Conservation (phyloP, 2,329 filamentous ascomycete species). For the Volutella citrinella region DNA sequence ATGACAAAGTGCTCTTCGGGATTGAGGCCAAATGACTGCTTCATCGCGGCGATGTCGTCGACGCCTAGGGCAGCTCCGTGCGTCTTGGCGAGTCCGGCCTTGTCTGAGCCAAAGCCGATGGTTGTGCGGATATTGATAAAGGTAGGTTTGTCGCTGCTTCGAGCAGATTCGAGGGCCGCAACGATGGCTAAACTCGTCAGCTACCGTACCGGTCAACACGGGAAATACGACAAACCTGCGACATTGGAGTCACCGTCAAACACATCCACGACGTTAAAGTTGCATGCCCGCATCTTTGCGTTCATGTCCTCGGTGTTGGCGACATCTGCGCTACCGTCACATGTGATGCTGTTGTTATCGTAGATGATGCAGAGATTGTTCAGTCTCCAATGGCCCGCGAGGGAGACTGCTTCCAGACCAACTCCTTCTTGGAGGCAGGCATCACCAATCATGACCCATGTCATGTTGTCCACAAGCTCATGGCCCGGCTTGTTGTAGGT, state of each 20-base stretch:
- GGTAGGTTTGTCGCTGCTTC: too few relatives aligned
- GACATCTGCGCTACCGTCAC: conserved; percentile 46
- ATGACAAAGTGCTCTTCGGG: too few relatives aligned
- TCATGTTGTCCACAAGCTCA: conserved; percentile 42
- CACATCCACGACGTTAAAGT: conserved; percentile 50
- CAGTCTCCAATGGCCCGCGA: conserved; percentile 47
- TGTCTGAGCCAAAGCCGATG: too few relatives aligned
- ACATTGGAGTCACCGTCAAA: conserved; percentile 46
- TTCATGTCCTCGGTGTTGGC: conserved; percentile 51
- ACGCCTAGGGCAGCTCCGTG: too few relatives aligned
- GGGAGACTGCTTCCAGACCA: conserved; percentile 46
- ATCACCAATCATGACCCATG: conserved; percentile 51
- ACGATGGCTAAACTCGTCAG: too few relatives aligned
- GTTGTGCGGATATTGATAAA: too few relatives aligned
- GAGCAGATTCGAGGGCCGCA: too few relatives aligned
- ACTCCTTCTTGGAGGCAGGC: conserved; percentile 53
- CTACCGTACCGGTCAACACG: too few relatives aligned
- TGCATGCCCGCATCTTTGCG: conserved; percentile 48
- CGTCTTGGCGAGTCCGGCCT: too few relatives aligned
- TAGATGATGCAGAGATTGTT: conserved; percentile 52
- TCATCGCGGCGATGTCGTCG: too few relatives aligned
- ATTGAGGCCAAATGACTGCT: too few relatives aligned
- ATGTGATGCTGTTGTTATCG: conserved; percentile 54
- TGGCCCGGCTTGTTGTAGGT: conserved; percentile 45
- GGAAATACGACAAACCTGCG: too few relatives aligned